Evolutionary conservation across 768 basidiomycete genomes (phyloP).

Genomic region (Mrakia gelida): DNA sequence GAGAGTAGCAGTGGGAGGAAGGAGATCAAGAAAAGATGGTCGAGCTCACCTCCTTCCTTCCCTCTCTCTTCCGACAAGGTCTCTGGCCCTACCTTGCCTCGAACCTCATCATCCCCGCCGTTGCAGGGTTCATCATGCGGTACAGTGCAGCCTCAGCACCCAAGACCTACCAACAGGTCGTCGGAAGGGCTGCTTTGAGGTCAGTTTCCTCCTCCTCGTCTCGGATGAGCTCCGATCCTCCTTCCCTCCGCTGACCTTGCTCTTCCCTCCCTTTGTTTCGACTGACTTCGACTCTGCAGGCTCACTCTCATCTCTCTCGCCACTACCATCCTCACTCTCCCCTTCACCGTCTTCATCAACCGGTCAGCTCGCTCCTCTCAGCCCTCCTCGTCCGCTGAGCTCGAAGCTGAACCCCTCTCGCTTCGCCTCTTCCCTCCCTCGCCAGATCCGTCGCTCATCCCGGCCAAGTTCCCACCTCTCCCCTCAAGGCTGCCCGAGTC

Average conservation of each 20-base stretch:
- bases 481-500: background rate
- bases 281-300: background rate
- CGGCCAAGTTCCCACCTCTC: background rate
- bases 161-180: background rate
- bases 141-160: background rate
- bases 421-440: background rate
- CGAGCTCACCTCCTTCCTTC: background rate
- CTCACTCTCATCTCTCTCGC: constrained; percentile 6
- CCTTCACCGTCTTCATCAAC: constrained; percentile 8
- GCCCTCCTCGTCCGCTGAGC: background rate
- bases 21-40: background rate
- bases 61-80: background rate
- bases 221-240: background rate
- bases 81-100: background rate
- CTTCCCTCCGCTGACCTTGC: background rate
- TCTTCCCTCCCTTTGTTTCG: no score
- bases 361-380: background rate
- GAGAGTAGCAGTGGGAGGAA: background rate
- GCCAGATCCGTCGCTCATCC: constrained; percentile 9
- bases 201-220: background rate
- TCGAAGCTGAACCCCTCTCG: background rate
- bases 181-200: background rate
- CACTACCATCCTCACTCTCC: constrained; percentile 4
- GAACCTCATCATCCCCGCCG: constrained; percentile 1
- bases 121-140: background rate